phyloP scores from a whole-genome alignment of 345 rosid genomes.

The Salix suchowensis region DNA sequence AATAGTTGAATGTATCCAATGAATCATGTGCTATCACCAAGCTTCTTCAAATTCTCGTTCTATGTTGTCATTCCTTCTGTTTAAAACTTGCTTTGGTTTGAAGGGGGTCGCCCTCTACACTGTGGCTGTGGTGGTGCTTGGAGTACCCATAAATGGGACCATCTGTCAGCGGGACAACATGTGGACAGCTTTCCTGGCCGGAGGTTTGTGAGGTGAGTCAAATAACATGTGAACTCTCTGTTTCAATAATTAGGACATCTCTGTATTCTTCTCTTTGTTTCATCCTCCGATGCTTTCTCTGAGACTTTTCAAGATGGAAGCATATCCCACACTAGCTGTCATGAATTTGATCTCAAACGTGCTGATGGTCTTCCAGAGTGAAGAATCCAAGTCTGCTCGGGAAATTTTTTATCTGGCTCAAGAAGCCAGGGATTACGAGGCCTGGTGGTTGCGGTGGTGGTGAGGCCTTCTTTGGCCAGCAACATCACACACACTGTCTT shows the following conservation, averaged over 20 bases:
- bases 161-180: constrained; percentile 6
- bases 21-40: background rate
- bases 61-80: constrained; percentile 2
- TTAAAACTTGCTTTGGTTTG: constrained; percentile 11
- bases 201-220: constrained; percentile 1
- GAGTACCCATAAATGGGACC: constrained; percentile 22
- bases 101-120: background rate
- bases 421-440: background rate
- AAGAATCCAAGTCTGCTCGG: background rate
- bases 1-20: background rate
- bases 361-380: background rate
- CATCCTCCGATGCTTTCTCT: background rate
- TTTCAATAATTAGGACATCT: constrained; percentile 10
- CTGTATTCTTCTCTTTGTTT: constrained; percentile 16
- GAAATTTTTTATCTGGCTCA: background rate
- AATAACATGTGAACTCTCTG: constrained; percentile 11
- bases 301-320: background rate
- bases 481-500: background rate
- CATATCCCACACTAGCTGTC: background rate
- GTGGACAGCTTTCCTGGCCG: constrained; percentile 17
- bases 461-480: background rate
- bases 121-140: constrained; percentile 1
- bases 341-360: background rate
- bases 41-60: background rate
- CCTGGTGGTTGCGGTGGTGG: background rate